Conservation (phyloP, 768 basidiomycete genomes). For the Leucocoprinus birnbaumii region DNA sequence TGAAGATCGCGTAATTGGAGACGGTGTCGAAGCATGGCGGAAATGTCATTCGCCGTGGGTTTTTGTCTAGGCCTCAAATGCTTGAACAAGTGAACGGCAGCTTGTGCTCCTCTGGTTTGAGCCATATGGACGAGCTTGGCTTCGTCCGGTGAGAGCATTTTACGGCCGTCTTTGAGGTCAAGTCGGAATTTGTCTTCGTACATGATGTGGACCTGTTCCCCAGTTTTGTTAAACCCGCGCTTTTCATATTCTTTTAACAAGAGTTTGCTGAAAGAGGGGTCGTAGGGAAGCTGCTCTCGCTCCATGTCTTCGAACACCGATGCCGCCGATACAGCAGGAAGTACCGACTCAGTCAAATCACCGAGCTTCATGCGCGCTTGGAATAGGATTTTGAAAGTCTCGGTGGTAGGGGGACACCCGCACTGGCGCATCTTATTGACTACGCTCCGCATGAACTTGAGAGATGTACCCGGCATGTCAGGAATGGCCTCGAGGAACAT, state of each 20-base stretch:
- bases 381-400: conserved; percentile 49
- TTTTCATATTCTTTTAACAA: conserved; percentile 43
- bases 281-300: conserved; percentile 37
- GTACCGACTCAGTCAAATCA: conserved; percentile 21
- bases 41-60: not conserved
- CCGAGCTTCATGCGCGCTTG: conserved; percentile 35
- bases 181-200: conserved; percentile 24
- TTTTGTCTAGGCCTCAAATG: not conserved
- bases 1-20: conserved; percentile 37
- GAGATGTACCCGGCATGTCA: conserved; percentile 20
- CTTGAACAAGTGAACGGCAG: conserved; percentile 1
- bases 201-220: conserved; percentile 31
- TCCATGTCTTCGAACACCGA: conserved; percentile 47
- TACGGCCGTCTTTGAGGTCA: conserved; percentile 18
- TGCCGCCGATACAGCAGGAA: conserved; percentile 32
- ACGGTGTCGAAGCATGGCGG: conserved; percentile 38
- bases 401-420: conserved; percentile 35
- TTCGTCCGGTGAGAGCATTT: not conserved
- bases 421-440: conserved; percentile 12
- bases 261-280: conserved; percentile 35
- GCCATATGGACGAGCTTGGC: not conserved
- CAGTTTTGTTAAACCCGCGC: conserved; percentile 31
- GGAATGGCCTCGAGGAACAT: conserved; percentile 41
- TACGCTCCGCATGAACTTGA: conserved; percentile 27
- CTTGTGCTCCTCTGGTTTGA: conserved; percentile 5